These are phyloP conservation scores for Malassezia nana DNA, from an alignment of 1,284 basidiomycete species.

Conservation along the genomic window DNA sequence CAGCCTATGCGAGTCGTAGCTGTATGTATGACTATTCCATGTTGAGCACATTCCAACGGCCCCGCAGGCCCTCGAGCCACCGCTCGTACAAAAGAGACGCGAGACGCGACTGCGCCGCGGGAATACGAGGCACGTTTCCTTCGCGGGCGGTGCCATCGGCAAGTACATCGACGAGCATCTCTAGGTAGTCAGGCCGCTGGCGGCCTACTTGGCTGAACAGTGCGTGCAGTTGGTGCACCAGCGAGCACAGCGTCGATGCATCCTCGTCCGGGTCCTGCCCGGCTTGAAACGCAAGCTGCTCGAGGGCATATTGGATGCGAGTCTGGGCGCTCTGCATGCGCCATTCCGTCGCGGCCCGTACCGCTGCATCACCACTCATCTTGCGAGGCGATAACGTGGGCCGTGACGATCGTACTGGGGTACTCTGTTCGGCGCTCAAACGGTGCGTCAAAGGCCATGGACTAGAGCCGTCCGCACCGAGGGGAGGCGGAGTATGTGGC, in stretches of 20 bases:
- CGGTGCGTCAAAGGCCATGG: no score
- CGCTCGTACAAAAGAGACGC: slow-evolving; percentile 87
- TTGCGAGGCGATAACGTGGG: slow-evolving; percentile 4
- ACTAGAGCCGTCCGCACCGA: no score
- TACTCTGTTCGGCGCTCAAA: no score
- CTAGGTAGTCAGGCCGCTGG: slow-evolving; percentile 9
- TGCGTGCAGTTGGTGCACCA: slow-evolving; percentile 14
- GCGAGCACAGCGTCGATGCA: slow-evolving; percentile 16
- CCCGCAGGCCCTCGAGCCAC: slow-evolving; percentile 73
- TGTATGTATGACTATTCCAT: background rate
- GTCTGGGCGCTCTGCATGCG: background rate
- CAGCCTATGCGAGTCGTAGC: slow-evolving; percentile 21
- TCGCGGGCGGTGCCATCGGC: background rate
- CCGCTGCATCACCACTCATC: background rate
- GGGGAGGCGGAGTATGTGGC: no score
- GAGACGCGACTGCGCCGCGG: slow-evolving; percentile 56
- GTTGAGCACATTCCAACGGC: slow-evolving; percentile 27
- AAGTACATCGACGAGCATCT: slow-evolving; percentile 11
- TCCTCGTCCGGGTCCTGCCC: slow-evolving; percentile 21
- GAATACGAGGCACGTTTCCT: slow-evolving; percentile 16
- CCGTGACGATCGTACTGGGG: no score
- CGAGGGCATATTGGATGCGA: slow-evolving; percentile 8
- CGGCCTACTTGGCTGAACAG: slow-evolving; percentile 14
- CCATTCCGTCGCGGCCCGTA: background rate
- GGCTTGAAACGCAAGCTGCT: slow-evolving; percentile 16